These are phyloP conservation scores for Neofusicoccum ribis DNA, from an alignment of 2,329 filamentous ascomycete genomes.

Conservation along the genomic window DNA sequence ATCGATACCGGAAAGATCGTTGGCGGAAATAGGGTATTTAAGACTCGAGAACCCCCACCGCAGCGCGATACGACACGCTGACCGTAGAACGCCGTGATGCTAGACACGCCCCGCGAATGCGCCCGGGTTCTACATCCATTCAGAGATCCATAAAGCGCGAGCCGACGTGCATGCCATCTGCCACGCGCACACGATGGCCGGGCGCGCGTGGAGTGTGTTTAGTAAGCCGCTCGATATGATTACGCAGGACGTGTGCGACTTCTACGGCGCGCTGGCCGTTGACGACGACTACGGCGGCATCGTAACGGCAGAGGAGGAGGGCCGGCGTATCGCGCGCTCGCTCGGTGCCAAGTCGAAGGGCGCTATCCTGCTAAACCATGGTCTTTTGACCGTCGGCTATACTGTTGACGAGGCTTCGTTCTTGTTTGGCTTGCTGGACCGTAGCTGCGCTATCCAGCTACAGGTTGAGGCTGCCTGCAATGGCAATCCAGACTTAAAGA, in stretches of 20 bases:
- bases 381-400: conserved; percentile 66
- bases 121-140: conserved; percentile 70
- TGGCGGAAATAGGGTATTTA: conserved; percentile 54
- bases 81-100: not conserved
- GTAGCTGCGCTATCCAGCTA: conserved; percentile 68
- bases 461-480: conserved; percentile 62
- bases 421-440: conserved; percentile 67
- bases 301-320: conserved; percentile 64
- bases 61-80: not conserved
- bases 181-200: conserved; percentile 65
- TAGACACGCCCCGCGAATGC: conserved; percentile 60
- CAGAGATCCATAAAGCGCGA: conserved; percentile 65
- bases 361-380: conserved; percentile 70
- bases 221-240: conserved; percentile 68
- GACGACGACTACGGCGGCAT: conserved; percentile 66
- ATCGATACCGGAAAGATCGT: conserved; percentile 58
- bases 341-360: conserved; percentile 62
- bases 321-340: conserved; percentile 61
- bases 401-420: conserved; percentile 76
- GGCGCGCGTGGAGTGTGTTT: conserved; percentile 68
- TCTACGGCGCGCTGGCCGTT: conserved; percentile 64
- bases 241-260: conserved; percentile 65
- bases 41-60: not conserved
- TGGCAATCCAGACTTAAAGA: not conserved
- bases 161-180: conserved; percentile 66